Conservation (phyloP, 164 flowering plant species). For the Pachysandra terminalis region DNA sequence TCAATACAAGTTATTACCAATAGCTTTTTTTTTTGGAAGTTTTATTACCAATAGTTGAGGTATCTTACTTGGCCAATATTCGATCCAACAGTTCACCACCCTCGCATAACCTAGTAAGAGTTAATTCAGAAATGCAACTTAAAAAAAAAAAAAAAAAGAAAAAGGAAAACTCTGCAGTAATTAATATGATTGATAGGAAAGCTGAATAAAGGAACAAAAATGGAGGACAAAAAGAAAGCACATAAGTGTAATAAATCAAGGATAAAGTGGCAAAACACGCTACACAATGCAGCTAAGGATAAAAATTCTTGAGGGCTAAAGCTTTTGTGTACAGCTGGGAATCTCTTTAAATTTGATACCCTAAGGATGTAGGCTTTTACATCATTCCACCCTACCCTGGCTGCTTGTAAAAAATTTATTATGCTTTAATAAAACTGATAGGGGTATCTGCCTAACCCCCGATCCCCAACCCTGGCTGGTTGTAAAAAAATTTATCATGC, state of each 20-base stretch:
- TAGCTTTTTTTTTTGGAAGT: too few relatives aligned
- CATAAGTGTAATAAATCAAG: neutral
- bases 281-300: neutral
- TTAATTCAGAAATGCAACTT: neutral
- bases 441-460: too few relatives aligned
- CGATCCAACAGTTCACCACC: slow-evolving; percentile 97
- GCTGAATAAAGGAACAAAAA: neutral
- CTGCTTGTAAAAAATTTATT: too few relatives aligned
- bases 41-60: too few relatives aligned
- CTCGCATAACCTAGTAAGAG: slow-evolving; percentile 77
- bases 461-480: too few relatives aligned
- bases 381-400: too few relatives aligned
- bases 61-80: slow-evolving; percentile 84
- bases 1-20: too few relatives aligned
- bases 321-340: too few relatives aligned
- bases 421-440: neutral
- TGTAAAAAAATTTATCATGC: neutral
- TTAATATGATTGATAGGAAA: neutral
- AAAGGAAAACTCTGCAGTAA: neutral
- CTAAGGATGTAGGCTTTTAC: too few relatives aligned
- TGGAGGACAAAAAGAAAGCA: neutral
- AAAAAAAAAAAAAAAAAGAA: too few relatives aligned
- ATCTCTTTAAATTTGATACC: too few relatives aligned
- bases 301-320: too few relatives aligned
- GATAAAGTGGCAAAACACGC: neutral